Base-by-base conservation (phyloP, 1,284 basidiomycete species). In the Trametes pubescens region DNA sequence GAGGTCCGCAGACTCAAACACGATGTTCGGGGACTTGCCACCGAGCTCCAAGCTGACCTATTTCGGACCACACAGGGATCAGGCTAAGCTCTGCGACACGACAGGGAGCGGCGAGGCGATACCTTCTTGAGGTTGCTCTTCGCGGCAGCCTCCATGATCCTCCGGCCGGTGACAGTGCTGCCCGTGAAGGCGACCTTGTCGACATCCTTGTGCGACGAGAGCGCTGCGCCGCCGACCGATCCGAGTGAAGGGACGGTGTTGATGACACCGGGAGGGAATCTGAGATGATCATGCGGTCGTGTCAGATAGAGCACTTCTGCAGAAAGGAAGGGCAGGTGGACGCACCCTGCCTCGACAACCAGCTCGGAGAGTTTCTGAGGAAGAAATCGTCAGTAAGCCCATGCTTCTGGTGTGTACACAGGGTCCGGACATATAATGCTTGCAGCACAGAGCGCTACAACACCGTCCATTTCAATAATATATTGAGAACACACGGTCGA, bases 11-110 rank as follows among this genome's bases (percentile, higher is more conserved):
- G 91, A 92, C 74, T 93, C 89, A 71, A 94, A 94, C 65, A 94
- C 79, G 65, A 94, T 81, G 76, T 96, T 93, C 46, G 96, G 95
- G n/a, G 93, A 94, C 81, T 98, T 99, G 55, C 96, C 96, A 56
- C 96, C 96, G 35, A 99, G 88, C 79, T 99, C 96, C 66, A 98
- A 85, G 55, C 94, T 94, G 57, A 98, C 89, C 87, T 94, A 71
- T 61, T 38, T 47, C 18, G 44, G 21, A 21, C 34, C 35, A 7
- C 32, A 32, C 32, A 21, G 18, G 51, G 54, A 44, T 46, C 22
- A 34, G 11, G n/a, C 29, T 26, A 46, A 38, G 35, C 21, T 16
- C 48, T 22, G 14, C 14, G 24, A 49, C 29, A 11, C 26, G 48
- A 53, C 8, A 40, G 21, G 7, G 48, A n/a, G 43, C 48, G 10